Percentiles rank a stretch among this genome's conserved stretches.
Conservation (phyloP, 2,329 filamentous ascomycete species). For the Alternaria gansuensis region DNA sequence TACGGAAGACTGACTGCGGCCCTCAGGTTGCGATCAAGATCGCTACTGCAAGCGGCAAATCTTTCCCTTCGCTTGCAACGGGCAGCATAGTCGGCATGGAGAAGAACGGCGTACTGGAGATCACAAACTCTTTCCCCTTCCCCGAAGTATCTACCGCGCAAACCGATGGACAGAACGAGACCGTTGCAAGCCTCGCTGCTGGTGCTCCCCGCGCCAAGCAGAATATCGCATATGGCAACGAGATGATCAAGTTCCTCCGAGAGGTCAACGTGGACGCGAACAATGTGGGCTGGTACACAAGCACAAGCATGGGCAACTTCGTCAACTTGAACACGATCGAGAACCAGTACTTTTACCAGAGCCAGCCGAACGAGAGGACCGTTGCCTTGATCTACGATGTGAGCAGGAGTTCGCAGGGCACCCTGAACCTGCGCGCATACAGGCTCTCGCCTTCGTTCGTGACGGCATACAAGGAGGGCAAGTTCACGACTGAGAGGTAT, state of each 20-base stretch:
- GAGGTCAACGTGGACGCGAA: constrained; percentile 99
- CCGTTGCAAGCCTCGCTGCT: constrained; percentile 70
- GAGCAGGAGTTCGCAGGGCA: constrained; percentile 91
- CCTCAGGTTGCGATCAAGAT: constrained; percentile 93
- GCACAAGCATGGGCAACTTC: constrained; percentile 98
- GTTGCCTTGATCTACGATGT: constrained; percentile 94
- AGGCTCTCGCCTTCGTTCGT: constrained; percentile 88
- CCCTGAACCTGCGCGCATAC: constrained; percentile 89
- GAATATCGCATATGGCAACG: constrained; percentile 86
- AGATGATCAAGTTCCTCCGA: constrained; percentile 96
- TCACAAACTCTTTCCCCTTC: constrained; percentile 96
- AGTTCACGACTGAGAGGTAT: constrained; percentile 96
- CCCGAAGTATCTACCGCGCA: constrained; percentile 78
- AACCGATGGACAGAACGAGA: constrained; percentile 54
- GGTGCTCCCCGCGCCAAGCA: constrained; percentile 91
- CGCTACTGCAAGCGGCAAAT: constrained; percentile 89
- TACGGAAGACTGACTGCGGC: constrained; percentile 31
- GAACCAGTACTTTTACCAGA: constrained; percentile 98
- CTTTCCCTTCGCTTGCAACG: constrained; percentile 88
- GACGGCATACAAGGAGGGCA: constrained; percentile 91
- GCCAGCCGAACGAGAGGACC: constrained; percentile 83
- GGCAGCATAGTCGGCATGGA: constrained; percentile 96
- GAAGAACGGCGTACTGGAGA: constrained; percentile 77
- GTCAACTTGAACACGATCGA: constrained; percentile 94
- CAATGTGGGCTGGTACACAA: constrained; percentile 98